Evolutionary conservation across 352 stramenopile species (phyloP), one percentile per base, ranked within the genome.

Genomic region (Phytophthora uliginosa): DNA sequence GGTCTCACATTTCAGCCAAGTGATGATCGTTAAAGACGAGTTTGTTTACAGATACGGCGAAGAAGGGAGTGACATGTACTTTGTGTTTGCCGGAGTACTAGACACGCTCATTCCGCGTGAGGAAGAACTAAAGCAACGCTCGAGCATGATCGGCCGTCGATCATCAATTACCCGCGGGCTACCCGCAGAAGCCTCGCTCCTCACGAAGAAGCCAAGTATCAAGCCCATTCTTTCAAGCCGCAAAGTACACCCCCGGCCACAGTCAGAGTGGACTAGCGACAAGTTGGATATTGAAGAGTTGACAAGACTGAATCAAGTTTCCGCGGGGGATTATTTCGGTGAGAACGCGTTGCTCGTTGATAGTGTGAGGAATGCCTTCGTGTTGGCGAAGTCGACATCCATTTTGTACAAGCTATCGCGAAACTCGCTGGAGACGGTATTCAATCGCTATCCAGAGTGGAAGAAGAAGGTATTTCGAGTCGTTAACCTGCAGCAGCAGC

Each of bases 341-440:
- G 88, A 95, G 36, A 90, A 91, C 24, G 84, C 71, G 1, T 52
- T 95, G 9, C 92, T 93, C 28, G 73, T 83, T n/a, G 86, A 92
- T n/a, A 84, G 76, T 55, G 70, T 84, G 1, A 83, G 87, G 5
- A 92, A 71, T 15, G 75, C 85, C 3, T 89, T 81, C 36, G 79
- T 95, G 2, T 61, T 83, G 31, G 82, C 84, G 7, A 81, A 74
- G n/a, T 87, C 84, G 2, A 92, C 86, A 0, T 93, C 84, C 10
- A 91, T 92, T 59, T 71, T 95, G 15, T 93, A 92, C 73, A 78
- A 70, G n/a, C 61, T 95, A 0, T 95, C 88, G 15, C 73, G 85
- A 4, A 59, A 89, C 24, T 92, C 86, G 2, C 67, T 95, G 2
- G 84, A 95, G 50, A 72, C 86, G 7, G 84, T 93, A 0, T 95